Base-by-base conservation (phyloP, 2,329 filamentous ascomycete genomes). In the Alternaria panax region DNA sequence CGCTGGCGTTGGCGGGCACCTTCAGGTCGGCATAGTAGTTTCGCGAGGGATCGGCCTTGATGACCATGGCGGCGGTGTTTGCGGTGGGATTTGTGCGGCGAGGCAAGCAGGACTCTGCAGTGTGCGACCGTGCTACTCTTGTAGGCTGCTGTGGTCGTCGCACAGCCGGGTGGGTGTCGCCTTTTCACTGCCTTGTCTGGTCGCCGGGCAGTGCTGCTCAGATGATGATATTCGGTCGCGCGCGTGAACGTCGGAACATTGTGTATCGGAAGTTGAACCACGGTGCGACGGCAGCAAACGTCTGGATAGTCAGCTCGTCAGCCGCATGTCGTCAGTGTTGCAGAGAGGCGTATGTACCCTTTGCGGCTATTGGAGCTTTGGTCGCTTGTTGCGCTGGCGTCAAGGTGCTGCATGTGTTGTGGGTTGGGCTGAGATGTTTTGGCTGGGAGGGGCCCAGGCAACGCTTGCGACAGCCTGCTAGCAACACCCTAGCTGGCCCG, bases 1-100 rank as follows among this genome's bases (percentile, higher is more conserved):
- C 80, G 66, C 90, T 87, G 53, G 91, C 91, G 69, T 85, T 86
- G 11, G 86, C 81, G 2, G 87, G 78, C 56, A 97, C 80, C 65
- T 92, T 91, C 55, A 97, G 84, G 80, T 96, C 92, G 62, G 88
- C 90, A 80, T 97, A 96, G 79, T 95, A 95, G 79, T 96, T 91
- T 70, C 88, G 86, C 68, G 84, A 85, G 64, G 85, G 83, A 75
- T 92, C 89, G 68, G 84, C 82, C 79, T 90, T 90, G 69, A 87
- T 90, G 69, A 87, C 87, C 89, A 92, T 92, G 68, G 55, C 59
- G 59, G 62, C 54, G 57, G 65, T 53, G 43, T 58, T 51, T 25
- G 63, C 32, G 43, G 30, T 36, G 40, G 20, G 28, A 54, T 27
- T 36, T 5, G 16, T 36, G 7, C 30, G 48, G 14, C n/a, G 34